Base-by-base conservation (phyloP, 495 filamentous ascomycete species). In the Aspergillus cristatus region DNA sequence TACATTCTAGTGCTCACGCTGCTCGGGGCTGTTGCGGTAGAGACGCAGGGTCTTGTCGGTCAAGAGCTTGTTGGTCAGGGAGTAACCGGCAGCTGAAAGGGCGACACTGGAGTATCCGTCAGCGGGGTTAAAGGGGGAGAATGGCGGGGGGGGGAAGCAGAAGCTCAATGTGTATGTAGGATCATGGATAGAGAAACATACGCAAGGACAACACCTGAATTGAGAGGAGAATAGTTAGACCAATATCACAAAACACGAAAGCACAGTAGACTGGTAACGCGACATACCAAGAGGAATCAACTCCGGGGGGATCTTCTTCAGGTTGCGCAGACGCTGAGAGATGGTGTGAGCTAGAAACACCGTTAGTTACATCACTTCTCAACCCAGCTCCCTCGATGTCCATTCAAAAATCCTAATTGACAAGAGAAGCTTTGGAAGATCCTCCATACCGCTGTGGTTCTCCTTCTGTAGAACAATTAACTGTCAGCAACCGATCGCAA, bases 11-110 rank as follows among this genome's bases (percentile, higher is more conserved):
- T 66, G 58, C 46, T 66, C 60, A 51, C 56, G 66, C 44, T 58
- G 56, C 61, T 70, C 54, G 45, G 63, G 66, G 49, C 52, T 60
- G 66, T 70, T 70, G 57, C 62, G 66, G 55, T 43, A 50, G 35
- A 97, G 79, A 56, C 91, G 82, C 52, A 98, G 80, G 46, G 81
- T 89, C 75, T 91, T 94, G 74, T 98, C 91, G 53, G 77, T 74
- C 40, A 75, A 61, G 48, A 98, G 70, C 70, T 96, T 95, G 46
- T 82, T 77, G 58, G 58, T 46, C 67, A 83, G 70, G 15, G 87
- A 86, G 75, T 88, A 95, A 55, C 67, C 47, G 41, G 84, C 93
- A 48, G 84, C 85, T 52, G 67, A 63, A 41, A 86, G 33, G 50
- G 79, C 81, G 54, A 78, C 68, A 47, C 80, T 83, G 53, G 22